Conservation (phyloP, 192 early-diverging fungal species). For the Entomortierella beljakovae region DNA sequence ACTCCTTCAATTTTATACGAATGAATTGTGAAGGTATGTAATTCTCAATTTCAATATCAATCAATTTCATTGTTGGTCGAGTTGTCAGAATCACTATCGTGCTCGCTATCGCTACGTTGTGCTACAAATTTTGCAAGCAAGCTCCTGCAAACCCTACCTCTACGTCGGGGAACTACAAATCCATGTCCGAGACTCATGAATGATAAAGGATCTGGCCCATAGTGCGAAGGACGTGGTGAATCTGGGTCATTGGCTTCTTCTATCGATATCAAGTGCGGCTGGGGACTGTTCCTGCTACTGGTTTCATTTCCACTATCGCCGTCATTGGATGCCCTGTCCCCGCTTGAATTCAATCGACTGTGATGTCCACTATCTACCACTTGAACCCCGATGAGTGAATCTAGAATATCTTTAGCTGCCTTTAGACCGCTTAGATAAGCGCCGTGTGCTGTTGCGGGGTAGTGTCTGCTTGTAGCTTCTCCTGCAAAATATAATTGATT, state of each 20-base stretch:
- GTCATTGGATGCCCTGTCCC: not conserved
- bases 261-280: constrained; percentile 7
- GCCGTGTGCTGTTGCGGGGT: constrained; percentile 48
- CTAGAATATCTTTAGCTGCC: constrained; percentile 43
- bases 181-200: constrained; percentile 34
- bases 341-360: not conserved
- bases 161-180: constrained; percentile 25
- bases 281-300: constrained; percentile 4
- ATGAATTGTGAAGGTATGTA: too few species aligned
- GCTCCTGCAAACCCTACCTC: constrained; percentile 20
- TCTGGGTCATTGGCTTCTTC: constrained; percentile 26
- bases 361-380: not conserved
- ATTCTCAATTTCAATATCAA: too few species aligned
- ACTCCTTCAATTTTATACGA: too few species aligned
- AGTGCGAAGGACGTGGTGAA: not conserved
- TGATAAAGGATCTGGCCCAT: not conserved
- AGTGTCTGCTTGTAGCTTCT: constrained; percentile 43
- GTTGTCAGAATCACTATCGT: not conserved
- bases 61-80: too few species aligned
- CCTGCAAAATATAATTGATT: constrained; percentile 49
- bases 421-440: constrained; percentile 42
- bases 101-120: constrained; percentile 22
- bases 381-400: constrained; percentile 39
- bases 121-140: constrained; percentile 34
- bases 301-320: not conserved